Evolutionary conservation across 495 filamentous ascomycete species (phyloP), one percentile per base, ranked within the genome.

Genomic region (Talaromyces proteolyticus): DNA sequence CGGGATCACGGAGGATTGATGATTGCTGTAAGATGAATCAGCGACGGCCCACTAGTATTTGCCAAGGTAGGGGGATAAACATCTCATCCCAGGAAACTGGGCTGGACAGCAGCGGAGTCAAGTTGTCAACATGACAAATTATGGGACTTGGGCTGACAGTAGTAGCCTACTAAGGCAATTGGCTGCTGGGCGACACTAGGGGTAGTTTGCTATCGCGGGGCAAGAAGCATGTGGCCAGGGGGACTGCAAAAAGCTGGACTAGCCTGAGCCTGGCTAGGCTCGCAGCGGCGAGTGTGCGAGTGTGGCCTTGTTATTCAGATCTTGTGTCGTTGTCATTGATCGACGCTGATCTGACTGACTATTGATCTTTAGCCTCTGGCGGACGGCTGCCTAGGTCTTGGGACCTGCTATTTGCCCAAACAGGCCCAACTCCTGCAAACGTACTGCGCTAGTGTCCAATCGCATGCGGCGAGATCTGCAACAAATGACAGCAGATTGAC

Each of bases 331-430:
- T 24, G 43, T 20, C 43, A 24, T 44, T 37, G 45, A 47, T 47
- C 45, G 45, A 39, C 45, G 36, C 45, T 47, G 25, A 47, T 47
- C 45, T 38, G 34, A 47, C n/a, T 16, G 45, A 47, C 45, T 47
- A 47, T 47, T 47, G 45, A 47, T 47, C 6, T 47, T 47, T 47
- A 47, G 45, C 45, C 16, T 45, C 24, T 22, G 16, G n/a, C 20
- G 39, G 20, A 16, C 7, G 39, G 2, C 16, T 2, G 20, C 16
- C n/a, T n/a, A n/a, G n/a, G n/a, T n/a, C n/a, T n/a, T n/a, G n/a
- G 29, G 29, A 34, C 14, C 29, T 34, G 29, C 4, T 14, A 34
- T 34, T 34, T 14, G 29, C 14, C 29, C n/a, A n/a, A n/a, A n/a
- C n/a, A n/a, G n/a, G n/a, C n/a, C n/a, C n/a, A n/a, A n/a, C n/a